Evolutionary conservation across 768 basidiomycete species (phyloP), one percentile per base, ranked within the genome.

Genomic region (Melanogaster broomeanus): DNA sequence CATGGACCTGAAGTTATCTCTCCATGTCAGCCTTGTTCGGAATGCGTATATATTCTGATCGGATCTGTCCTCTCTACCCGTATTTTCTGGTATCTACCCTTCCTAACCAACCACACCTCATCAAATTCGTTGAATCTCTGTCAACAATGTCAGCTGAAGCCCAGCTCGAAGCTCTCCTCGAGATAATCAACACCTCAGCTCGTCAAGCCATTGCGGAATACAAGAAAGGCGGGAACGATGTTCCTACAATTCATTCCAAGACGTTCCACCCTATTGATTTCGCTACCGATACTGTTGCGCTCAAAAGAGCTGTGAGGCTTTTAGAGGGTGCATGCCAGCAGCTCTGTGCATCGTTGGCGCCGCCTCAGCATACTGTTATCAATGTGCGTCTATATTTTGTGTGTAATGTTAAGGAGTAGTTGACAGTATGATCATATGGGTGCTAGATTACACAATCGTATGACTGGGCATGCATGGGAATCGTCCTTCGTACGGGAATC

Each of bases 401-500:
- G 30, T 33, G n/a, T 2, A 35, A 31, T 15, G 6, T 30, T 45
- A 10, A 31, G 4, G 7, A 8, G 13, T 25, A 4, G 6, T n/a
- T 25, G 18, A 25, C 21, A 16, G 19, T 18, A 11, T 15, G 19
- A 34, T 22, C 34, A 11, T n/a, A n/a, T n/a, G 37, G n/a, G 11
- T 1, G 7, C 19, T 1, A 47, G 62, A 56, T 37, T 41, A 45
- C 62, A 11, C 34, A 57, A 46, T 42, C 59, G 11, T 70, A 57
- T 8, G 67, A 68, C 16, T 64, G 59, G 58, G 57, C 63, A 3
- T 68, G 66, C 28, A 37, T n/a, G n/a, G n/a, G n/a, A n/a, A n/a
- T n/a, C n/a, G n/a, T n/a, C n/a, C n/a, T n/a, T n/a, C n/a, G n/a
- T n/a, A n/a, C n/a, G n/a, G n/a, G n/a, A n/a, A n/a, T n/a, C n/a